Percentiles rank a stretch among this genome's conserved stretches.
phyloP scores from a whole-genome alignment of 352 stramenopile species.

The Globisporangium mamillatum region DNA sequence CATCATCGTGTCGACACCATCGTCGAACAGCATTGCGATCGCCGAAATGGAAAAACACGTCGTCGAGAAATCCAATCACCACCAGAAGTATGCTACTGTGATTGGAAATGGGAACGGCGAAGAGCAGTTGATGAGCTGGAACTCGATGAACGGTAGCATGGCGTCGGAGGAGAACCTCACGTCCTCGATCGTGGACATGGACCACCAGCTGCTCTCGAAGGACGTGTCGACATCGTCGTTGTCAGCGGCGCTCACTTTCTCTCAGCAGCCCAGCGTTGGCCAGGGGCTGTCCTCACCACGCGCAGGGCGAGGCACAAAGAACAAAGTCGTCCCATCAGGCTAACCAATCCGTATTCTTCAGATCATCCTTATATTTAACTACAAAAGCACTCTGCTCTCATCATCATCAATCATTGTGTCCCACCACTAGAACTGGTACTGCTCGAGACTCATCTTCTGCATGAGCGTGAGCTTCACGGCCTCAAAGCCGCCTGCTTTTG shows the following conservation, averaged over 20 bases:
- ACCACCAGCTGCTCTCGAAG: conserved; percentile 19
- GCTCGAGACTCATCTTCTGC: conserved; percentile 69
- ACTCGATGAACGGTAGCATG: conserved; percentile 9
- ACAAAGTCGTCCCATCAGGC: conserved; percentile 43
- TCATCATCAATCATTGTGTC: not conserved
- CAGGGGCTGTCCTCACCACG: conserved; percentile 18
- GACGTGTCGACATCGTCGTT: conserved; percentile 22
- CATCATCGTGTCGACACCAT: conserved; percentile 22
- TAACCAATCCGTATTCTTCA: conserved; percentile 21
- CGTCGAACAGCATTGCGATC: conserved; percentile 2
- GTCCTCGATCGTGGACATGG: conserved; percentile 13
- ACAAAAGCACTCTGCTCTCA: conserved; percentile 2
- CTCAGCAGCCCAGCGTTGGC: conserved; percentile 7
- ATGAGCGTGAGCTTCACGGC: conserved; percentile 61
- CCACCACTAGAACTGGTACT: conserved; percentile 46
- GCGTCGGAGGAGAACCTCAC: conserved; percentile 16
- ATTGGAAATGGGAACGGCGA: not conserved
- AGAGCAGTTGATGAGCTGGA: conserved; percentile 17
- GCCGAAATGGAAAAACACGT: not conserved
- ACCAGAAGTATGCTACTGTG: not conserved
- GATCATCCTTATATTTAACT: conserved; percentile 12
- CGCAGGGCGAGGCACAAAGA: conserved; percentile 21
- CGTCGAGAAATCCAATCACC: conserved; percentile 1
- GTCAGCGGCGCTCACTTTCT: conserved; percentile 13
- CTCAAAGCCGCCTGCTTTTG: conserved; percentile 57